Evolutionary conservation across 2,329 filamentous ascomycete species (phyloP).

Genomic region (Xylariales sp.): DNA sequence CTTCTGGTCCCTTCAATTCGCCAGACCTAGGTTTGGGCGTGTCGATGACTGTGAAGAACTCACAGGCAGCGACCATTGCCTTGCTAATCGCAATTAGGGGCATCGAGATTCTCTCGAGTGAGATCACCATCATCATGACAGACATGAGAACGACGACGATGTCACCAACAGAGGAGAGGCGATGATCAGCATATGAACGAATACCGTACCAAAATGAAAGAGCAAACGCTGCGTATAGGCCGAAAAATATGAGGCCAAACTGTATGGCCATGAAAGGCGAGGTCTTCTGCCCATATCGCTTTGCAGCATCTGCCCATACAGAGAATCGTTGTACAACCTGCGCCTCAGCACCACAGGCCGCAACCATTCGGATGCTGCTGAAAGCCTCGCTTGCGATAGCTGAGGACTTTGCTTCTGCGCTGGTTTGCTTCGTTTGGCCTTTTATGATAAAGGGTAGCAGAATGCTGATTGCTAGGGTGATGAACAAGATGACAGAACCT

Average conservation of each 20-base stretch:
- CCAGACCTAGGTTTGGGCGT: constrained; percentile 36
- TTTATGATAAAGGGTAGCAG: constrained; percentile 54
- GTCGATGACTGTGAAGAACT: constrained; percentile 53
- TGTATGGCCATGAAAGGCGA: constrained; percentile 49
- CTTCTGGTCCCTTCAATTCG: constrained; percentile 42
- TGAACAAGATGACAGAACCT: constrained; percentile 51
- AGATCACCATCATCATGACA: constrained; percentile 54
- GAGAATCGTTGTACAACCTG: constrained; percentile 50
- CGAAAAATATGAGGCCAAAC: constrained; percentile 53
- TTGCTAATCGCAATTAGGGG: constrained; percentile 56
- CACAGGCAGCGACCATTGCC: constrained; percentile 52
- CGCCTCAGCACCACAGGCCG: constrained; percentile 57
- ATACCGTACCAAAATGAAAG: constrained; percentile 62
- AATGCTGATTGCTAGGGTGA: constrained; percentile 41
- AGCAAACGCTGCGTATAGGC: constrained; percentile 47
- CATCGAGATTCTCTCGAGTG: constrained; percentile 51
- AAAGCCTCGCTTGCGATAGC: constrained; percentile 59
- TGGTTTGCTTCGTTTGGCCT: constrained; percentile 38
- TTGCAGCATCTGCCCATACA: constrained; percentile 50
- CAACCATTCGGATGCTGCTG: constrained; percentile 55
- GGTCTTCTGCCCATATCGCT: constrained; percentile 41
- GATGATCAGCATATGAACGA: constrained; percentile 41
- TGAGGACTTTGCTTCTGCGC: constrained; percentile 52
- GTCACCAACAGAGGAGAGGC: constrained; percentile 44
- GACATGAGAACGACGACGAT: constrained; percentile 55